A percentile compares a stretch with the other conserved stretches of the same genome.
Conservation (phyloP, 2,329 filamentous ascomycete species). For the Sarocladium kiliense region DNA sequence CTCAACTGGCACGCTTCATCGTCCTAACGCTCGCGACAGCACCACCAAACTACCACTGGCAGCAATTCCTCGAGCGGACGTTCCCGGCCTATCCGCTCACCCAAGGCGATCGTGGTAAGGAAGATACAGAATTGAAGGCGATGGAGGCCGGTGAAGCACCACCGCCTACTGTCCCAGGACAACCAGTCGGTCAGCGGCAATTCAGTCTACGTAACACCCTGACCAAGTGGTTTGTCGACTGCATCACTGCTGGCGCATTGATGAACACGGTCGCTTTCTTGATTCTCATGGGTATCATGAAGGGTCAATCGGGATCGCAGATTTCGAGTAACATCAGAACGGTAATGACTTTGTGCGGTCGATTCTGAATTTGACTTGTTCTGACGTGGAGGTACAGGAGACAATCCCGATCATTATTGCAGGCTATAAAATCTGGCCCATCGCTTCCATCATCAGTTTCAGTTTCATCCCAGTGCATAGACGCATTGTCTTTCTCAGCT, state of each 20-base stretch:
- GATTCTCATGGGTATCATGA: conserved; percentile 41
- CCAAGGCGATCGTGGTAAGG: conserved; percentile 15
- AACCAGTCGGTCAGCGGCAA: conserved; percentile 17
- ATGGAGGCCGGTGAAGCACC: conserved; percentile 17
- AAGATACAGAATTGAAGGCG: conserved; percentile 24
- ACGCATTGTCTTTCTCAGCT: conserved; percentile 44
- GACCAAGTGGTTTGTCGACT: conserved; percentile 46
- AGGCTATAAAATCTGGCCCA: conserved; percentile 47
- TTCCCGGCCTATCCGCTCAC: conserved; percentile 41
- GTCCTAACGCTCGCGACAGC: conserved; percentile 46
- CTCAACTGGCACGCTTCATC: conserved; percentile 49
- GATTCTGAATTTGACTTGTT: neutral
- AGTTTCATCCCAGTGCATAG: conserved; percentile 43
- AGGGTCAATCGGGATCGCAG: conserved; percentile 29
- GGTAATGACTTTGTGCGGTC: conserved; percentile 16
- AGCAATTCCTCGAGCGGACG: conserved; percentile 46
- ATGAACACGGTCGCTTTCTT: conserved; percentile 42
- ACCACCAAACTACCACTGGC: conserved; percentile 55
- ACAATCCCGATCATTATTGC: conserved; percentile 43
- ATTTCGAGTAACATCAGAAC: conserved; percentile 34
- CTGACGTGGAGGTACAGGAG: conserved; percentile 23
- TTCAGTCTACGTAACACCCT: conserved; percentile 38
- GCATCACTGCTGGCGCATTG: conserved; percentile 40
- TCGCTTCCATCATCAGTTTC: conserved; percentile 46
- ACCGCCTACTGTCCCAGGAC: conserved; percentile 7